Evolutionary conservation across 768 basidiomycete species (phyloP), one percentile per base, ranked within the genome.

Genomic region (Cystobasidium ongulense): DNA sequence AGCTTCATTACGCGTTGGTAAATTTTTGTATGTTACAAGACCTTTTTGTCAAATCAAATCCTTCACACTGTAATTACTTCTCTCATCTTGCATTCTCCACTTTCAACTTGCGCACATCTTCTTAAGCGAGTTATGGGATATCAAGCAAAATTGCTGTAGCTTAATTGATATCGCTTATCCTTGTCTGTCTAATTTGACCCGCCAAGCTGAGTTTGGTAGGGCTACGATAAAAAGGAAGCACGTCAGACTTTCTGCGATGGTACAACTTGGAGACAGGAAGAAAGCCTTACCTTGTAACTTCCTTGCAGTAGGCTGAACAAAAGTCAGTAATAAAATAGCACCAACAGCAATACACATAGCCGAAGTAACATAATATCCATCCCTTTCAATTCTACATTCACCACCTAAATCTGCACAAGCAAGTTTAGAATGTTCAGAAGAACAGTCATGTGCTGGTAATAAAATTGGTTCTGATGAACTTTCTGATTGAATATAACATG

Each of bases 361-460:
- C 33, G 89, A 89, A 64, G 94, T 87, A 73, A 87, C 85, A 81
- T 93, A 98, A 82, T 95, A 98, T 13, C 96, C 96, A 81, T 99
- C 96, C 27, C 85, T 85, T 81, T 90, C 87, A 0, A 88, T 90
- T 62, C 90, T 83, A 81, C 96, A 99, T 46, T 84, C 81, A 0
- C 96, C 96, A 13, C 86, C 88, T 66, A 90, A 83, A 1, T 87
- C 86, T 25, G 85, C 83, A 81, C 96, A 98, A 4, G 84, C 81
- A 7, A 85, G 83, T 79, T 93, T 95, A 27, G 95, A 96, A 73
- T 88, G 88, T 15, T 98, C 95, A 3, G 92, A 91, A 39, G 93
- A 89, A 81, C 96, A 98, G 81, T 97, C 95, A 15, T 86, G 82
- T 92, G 76, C 25, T 61, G 23, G 67, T 52, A 43, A 8, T 25